Evolutionary conservation across 257 asterid species (phyloP), one percentile per base, ranked within the genome.

Genomic region (Nicotiana paniculata): DNA sequence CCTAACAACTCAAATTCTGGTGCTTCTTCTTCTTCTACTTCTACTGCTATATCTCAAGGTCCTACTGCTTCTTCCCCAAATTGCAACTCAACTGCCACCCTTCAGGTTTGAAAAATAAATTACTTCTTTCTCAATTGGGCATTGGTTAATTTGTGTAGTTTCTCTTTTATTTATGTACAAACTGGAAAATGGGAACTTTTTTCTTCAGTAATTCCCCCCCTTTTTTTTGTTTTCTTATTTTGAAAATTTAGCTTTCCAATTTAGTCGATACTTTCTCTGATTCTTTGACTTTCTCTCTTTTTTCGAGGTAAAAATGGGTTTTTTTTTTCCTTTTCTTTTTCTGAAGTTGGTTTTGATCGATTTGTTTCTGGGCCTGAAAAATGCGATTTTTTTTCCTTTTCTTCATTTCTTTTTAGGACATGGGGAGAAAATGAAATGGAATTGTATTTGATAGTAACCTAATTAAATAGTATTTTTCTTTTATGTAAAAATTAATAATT

Each of bases 21-120:
- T 77, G 76, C 86, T 61, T 58, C 90, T 21, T 21, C 24, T 87
- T 43, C 91, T 54, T 83, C 90, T 72, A 30, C 85, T 63, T 30
- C 87, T 57, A 26, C 77, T 37, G 24, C 21, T 67, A 77, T 77
- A 3, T 81, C 85, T 24, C 64, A 58, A 26, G 54, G 46, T 18
- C 15, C 53, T 67, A 37, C 48, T 17, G 55, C 18, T 37, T 18
- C 55, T 66, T 63, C 69, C 18, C 24, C 77, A 30, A 55, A 70
- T 39, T 17, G 30, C 18, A 69, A 69, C 4, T 21, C 58, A 21
- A 70, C 55, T 48, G 15, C 24, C 26, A 6, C 58, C 8, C 39
- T 74, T 74, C 79, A 74, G 79, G 79, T 74, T 74, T 74, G 79
- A 74, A 21, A 46, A 58, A 21, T 53, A 35, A 1, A 39, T 21